phyloP scores from a whole-genome alignment of 352 stramenopile species.

The Pythium oligandrum region DNA sequence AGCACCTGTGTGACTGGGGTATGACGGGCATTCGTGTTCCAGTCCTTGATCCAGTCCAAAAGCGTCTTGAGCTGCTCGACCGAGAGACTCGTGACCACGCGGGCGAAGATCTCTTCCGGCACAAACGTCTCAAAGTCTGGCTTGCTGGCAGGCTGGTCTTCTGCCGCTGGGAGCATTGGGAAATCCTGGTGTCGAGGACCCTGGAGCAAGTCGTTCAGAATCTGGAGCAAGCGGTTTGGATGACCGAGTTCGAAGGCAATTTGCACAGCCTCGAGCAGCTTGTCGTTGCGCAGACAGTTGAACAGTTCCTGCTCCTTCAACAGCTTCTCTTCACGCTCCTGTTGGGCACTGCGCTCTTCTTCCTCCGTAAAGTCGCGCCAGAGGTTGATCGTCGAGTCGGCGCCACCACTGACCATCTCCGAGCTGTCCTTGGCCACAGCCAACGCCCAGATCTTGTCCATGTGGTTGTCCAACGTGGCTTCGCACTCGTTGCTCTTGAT shows the following conservation, averaged over 20 bases:
- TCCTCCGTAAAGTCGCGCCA: constrained; percentile 94
- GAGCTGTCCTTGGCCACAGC: constrained; percentile 85
- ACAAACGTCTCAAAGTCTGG: constrained; percentile 41
- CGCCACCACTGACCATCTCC: constrained; percentile 91
- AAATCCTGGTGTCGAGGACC: constrained; percentile 59
- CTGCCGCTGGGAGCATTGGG: constrained; percentile 29
- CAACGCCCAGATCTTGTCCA: constrained; percentile 97
- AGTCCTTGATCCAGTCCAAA: constrained; percentile 94
- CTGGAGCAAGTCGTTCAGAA: constrained; percentile 82
- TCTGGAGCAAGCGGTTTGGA: constrained; percentile 92
- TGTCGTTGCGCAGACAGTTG: constrained; percentile 92
- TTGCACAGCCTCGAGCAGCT: constrained; percentile 81
- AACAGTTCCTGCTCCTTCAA: constrained; percentile 94
- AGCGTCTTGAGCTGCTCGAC: constrained; percentile 87
- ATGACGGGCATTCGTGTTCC: constrained; percentile 97
- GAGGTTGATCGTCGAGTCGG: constrained; percentile 93
- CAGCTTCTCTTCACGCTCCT: constrained; percentile 87
- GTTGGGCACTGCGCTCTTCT: constrained; percentile 77
- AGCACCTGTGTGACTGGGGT: constrained; percentile 92
- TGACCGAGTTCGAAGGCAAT: constrained; percentile 93
- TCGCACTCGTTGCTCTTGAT: constrained; percentile 98
- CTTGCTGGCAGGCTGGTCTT: constrained; percentile 22
- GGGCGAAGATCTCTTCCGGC: constrained; percentile 56
- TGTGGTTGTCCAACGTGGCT: constrained; percentile 94
- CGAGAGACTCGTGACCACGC: constrained; percentile 69